These are phyloP conservation scores for Avena insularis DNA, from an alignment of 176 grass and related monocot species.

Conservation along the genomic window DNA sequence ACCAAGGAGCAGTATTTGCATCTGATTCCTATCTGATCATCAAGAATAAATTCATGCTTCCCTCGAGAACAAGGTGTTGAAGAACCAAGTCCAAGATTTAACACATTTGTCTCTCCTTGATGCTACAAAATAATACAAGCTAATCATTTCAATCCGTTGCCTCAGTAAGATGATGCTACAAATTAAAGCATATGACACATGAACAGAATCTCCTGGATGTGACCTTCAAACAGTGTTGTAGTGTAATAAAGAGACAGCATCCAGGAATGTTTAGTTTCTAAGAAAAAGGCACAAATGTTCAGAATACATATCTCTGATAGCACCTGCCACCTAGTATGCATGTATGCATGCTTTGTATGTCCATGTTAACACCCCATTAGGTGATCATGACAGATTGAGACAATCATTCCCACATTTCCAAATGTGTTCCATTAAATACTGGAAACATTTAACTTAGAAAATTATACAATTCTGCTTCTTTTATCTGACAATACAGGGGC, in stretches of 20 bases:
- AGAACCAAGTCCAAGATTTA: slow-evolving; percentile 38
- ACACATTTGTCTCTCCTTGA: slow-evolving; percentile 36
- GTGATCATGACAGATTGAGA: neutral
- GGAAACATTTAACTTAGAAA: slow-evolving; percentile 17
- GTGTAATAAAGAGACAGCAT: slow-evolving; percentile 21
- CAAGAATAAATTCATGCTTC: slow-evolving; percentile 70
- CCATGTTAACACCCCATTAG: neutral
- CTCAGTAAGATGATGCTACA: slow-evolving; percentile 29
- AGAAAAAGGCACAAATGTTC: slow-evolving; percentile 2
- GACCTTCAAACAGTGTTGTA: neutral
- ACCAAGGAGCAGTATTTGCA: slow-evolving; percentile 72
- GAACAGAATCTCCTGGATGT: neutral
- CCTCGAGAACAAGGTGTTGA: slow-evolving; percentile 54
- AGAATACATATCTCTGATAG: neutral
- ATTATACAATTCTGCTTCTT: slow-evolving; percentile 20
- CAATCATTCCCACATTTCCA: slow-evolving; percentile 15
- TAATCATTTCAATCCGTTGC: slow-evolving; percentile 22
- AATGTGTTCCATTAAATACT: neutral
- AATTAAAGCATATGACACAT: slow-evolving; percentile 18
- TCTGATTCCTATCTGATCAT: slow-evolving; percentile 70
- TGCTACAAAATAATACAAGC: slow-evolving; percentile 50
- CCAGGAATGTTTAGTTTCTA: slow-evolving; percentile 27
- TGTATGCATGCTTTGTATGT: neutral
- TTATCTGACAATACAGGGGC: slow-evolving; percentile 14
- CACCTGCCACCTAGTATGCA: neutral